Conservation (phyloP, 805 yeast genomes). For the Kodamaea nitidulidarum region DNA sequence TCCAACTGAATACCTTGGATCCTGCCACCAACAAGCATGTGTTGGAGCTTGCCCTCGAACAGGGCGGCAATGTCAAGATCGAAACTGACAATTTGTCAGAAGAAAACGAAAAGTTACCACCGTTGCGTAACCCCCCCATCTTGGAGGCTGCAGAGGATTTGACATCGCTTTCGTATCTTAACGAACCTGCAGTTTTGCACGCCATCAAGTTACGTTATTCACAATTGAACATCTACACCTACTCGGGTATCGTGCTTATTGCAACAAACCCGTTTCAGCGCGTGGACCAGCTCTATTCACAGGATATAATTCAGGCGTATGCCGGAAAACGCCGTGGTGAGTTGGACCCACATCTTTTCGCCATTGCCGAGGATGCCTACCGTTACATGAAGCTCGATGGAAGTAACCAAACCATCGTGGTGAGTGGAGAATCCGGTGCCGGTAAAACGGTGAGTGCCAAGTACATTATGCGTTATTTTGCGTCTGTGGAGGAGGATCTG, state of each 20-base stretch:
- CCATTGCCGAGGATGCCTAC: conserved; percentile 97
- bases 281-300: conserved; percentile 85
- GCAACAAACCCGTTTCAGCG: conserved; percentile 95
- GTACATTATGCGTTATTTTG: conserved; percentile 95
- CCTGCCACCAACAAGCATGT: conserved; percentile 39
- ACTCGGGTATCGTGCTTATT: conserved; percentile 93
- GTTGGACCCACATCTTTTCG: conserved; percentile 93
- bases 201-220: conserved; percentile 88
- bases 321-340: conserved; percentile 93
- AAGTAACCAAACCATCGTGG: conserved; percentile 91
- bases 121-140: conserved; percentile 85
- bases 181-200: conserved; percentile 94
- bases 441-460: conserved; percentile 98
- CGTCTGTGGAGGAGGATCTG: conserved; percentile 70
- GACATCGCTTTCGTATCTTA: conserved; percentile 84
- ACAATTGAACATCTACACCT: conserved; percentile 88
- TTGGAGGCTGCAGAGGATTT: conserved; percentile 92
- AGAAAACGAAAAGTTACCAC: conserved; percentile 60
- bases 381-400: conserved; percentile 86
- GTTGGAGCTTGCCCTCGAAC: conserved; percentile 52
- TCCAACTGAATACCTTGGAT: conserved; percentile 40
- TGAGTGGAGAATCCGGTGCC: conserved; percentile 97
- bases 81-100: conserved; percentile 48
- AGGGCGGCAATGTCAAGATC: conserved; percentile 37
- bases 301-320: conserved; percentile 90